phyloP scores from a whole-genome alignment of 2,329 filamentous ascomycete species.

The Sporothrix schenckii region DNA sequence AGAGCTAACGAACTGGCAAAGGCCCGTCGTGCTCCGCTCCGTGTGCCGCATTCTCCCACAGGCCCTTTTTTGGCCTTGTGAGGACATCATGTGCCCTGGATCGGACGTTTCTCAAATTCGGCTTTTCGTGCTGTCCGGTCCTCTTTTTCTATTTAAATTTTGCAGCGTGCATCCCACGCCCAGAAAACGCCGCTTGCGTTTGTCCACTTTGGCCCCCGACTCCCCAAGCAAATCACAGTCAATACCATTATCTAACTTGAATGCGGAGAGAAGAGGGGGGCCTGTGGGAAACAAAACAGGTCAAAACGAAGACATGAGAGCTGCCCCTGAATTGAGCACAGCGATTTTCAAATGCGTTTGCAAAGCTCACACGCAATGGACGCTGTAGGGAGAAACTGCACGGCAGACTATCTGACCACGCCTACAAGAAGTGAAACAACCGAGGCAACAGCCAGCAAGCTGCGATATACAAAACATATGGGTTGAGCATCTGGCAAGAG shows the following conservation, averaged over 20 bases:
- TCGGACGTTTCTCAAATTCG: neutral
- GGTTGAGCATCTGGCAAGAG: neutral
- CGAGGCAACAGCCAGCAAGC: neutral
- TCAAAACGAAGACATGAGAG: neutral
- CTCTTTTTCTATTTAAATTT: conserved; percentile 9
- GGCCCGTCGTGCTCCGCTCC: neutral
- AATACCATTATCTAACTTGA: conserved; percentile 31
- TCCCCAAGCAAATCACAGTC: conserved; percentile 26
- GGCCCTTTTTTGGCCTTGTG: neutral
- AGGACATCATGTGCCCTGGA: conserved; percentile 22
- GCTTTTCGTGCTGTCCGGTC: neutral
- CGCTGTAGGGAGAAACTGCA: neutral
- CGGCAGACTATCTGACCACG: neutral
- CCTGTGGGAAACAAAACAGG: neutral
- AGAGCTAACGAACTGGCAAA: neutral
- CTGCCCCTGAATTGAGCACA: neutral
- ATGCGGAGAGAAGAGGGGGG: conserved; percentile 15
- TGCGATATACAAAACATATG: neutral
- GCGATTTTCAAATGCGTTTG: neutral
- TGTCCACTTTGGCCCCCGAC: conserved; percentile 5
- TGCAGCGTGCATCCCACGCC: conserved; percentile 29
- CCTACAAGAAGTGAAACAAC: neutral
- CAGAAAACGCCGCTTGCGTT: conserved; percentile 28
- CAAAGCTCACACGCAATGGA: neutral
- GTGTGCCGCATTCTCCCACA: neutral